These are phyloP conservation scores for Globisporangium perplexum DNA, from an alignment of 352 stramenopile genomes.

Conservation along the genomic window DNA sequence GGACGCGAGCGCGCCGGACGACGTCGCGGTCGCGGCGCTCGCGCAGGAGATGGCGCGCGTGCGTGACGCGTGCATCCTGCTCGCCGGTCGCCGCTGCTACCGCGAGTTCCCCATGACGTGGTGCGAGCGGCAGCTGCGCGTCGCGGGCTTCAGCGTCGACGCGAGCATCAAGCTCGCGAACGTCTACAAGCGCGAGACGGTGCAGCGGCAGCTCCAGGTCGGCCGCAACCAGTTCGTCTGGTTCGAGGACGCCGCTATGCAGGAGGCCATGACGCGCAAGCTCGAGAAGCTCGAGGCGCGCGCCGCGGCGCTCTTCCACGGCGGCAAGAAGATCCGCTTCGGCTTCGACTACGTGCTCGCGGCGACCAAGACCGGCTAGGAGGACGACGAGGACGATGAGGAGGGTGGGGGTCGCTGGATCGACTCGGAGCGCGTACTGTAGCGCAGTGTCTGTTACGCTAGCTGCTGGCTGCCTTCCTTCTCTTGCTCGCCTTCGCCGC, in stretches of 20 bases:
- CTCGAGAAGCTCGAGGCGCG: conserved; percentile 11
- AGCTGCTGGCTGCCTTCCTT: neutral
- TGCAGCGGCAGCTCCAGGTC: conserved; percentile 88
- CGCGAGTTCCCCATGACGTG: conserved; percentile 89
- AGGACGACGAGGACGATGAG: neutral
- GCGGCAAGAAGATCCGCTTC: conserved; percentile 40
- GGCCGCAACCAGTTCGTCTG: conserved; percentile 67
- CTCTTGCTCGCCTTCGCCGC: conserved; percentile 4
- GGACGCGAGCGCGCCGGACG: conserved; percentile 21
- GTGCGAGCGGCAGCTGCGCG: conserved; percentile 72
- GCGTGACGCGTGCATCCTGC: conserved; percentile 87
- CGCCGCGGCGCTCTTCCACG: conserved; percentile 46
- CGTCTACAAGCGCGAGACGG: conserved; percentile 79
- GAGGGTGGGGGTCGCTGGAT: neutral
- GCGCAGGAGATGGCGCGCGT: conserved; percentile 67
- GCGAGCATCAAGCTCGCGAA: conserved; percentile 73
- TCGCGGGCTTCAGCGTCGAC: conserved; percentile 44
- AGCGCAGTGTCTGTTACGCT: too few relatives aligned
- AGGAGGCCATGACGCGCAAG: conserved; percentile 10
- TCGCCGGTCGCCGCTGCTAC: conserved; percentile 85
- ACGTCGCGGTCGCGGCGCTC: conserved; percentile 22
- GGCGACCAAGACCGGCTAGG: conserved; percentile 19
- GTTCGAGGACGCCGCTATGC: conserved; percentile 14
- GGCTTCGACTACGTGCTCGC: conserved; percentile 91
- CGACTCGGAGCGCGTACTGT: too few relatives aligned